Conservation (phyloP, 2,329 filamentous ascomycete genomes). For the Aspergillus luchuensis region DNA sequence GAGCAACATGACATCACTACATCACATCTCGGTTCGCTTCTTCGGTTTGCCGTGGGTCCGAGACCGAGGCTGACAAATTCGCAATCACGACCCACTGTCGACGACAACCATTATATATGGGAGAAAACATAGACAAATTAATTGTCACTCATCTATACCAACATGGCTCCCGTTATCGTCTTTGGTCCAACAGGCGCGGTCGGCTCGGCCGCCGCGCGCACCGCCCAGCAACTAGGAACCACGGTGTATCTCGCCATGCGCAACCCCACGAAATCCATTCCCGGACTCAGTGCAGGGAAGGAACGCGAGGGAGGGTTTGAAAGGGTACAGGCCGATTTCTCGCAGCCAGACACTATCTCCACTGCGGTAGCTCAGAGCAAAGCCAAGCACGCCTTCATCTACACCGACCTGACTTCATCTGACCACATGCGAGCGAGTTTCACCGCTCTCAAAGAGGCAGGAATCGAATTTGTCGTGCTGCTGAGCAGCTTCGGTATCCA, state of each 20-base stretch:
- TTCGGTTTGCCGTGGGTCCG: not conserved
- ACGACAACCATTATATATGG: too few species aligned
- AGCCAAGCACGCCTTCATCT: slow-evolving; percentile 54
- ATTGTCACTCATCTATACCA: not conserved
- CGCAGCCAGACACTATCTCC: slow-evolving; percentile 43
- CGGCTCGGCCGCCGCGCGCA: slow-evolving; percentile 44
- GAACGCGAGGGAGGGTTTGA: slow-evolving; percentile 36
- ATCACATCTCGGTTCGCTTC: not conserved
- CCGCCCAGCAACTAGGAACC: slow-evolving; percentile 44
- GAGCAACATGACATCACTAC: not conserved
- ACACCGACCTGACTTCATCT: slow-evolving; percentile 33
- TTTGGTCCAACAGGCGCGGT: slow-evolving; percentile 55
- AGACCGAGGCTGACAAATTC: not conserved
- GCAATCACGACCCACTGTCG: too few species aligned
- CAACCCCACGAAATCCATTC: slow-evolving; percentile 48
- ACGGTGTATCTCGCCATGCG: slow-evolving; percentile 54
- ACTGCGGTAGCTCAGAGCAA: slow-evolving; percentile 42
- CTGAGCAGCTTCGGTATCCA: slow-evolving; percentile 46
- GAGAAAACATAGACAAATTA: too few species aligned
- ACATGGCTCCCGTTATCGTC: slow-evolving; percentile 40
- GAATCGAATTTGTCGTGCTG: slow-evolving; percentile 51
- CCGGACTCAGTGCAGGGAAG: slow-evolving; percentile 31
- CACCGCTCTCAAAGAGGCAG: slow-evolving; percentile 48
- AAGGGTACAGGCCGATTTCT: slow-evolving; percentile 50
- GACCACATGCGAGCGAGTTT: slow-evolving; percentile 48